Base-by-base conservation (phyloP, 1,284 basidiomycete species). In the Coriolopsis trogii region DNA sequence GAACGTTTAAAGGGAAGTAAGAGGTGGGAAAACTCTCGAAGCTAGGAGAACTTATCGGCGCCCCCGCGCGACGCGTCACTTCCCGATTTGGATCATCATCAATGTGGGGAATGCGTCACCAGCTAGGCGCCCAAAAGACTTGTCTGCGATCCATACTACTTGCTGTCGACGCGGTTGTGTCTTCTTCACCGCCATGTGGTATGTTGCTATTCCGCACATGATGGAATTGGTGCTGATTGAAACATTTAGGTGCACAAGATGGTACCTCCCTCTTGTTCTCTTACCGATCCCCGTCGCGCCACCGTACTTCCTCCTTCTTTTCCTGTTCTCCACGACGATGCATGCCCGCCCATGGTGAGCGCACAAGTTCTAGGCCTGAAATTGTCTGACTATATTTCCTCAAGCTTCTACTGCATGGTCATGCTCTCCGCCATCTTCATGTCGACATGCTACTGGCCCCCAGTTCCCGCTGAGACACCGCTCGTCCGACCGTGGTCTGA, bases 401-500 rank as follows among this genome's bases (percentile, higher is more conserved):
- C 15, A 8, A 91, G 89, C 62, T 89, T 91, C 65, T 92, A 92
- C 67, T 92, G 89, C 75, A 85, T 91, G 49, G 76, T 90, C 20
- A 76, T 92, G 18, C 80, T 92, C 16, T 78, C 82, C 0, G 87
- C 89, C 13, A 76, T 91, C 45, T 91, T 91, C 67, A 77, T 90
- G 56, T 89, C 89, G 13, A 89, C 89, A 10, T 92, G 90, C 66
- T 91, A 91, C 68, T 91, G 89, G 89, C 87, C 89, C 55, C 86
- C 90, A 16, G 79, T 89, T 40, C 80, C 87, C 10, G 66, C 85
- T 36, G 78, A 84, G 53, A 79, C 78, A 24, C 73, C 78, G 1
- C 80, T 90, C 47, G 76, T 81, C 20, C 66, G 66, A 15, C 84
- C 89, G 3, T 87, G 85, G 83, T 70, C 82, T 6, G 74, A 77